phyloP scores from a whole-genome alignment of 2,329 filamentous ascomycete genomes.

The Zymoseptoria crescenta region DNA sequence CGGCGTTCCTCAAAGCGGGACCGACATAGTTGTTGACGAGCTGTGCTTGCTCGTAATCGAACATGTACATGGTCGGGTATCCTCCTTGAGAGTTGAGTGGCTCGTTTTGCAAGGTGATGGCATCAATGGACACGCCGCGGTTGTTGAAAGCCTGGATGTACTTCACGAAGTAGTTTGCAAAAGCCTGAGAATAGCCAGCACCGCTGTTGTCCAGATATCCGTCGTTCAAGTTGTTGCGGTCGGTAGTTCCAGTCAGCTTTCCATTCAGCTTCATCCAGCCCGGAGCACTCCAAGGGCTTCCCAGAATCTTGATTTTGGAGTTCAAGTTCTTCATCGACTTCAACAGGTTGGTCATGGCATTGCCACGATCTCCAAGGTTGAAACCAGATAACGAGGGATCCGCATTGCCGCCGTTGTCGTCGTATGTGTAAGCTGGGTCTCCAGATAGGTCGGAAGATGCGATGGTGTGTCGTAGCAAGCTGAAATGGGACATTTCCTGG shows the following conservation, averaged over 20 bases:
- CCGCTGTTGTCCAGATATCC: slow-evolving; percentile 9
- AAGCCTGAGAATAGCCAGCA: slow-evolving; percentile 10
- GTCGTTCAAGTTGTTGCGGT: slow-evolving; percentile 15
- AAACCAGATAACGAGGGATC: slow-evolving; percentile 12
- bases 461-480: slow-evolving; percentile 16
- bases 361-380: slow-evolving; percentile 11
- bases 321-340: slow-evolving; percentile 11
- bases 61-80: slow-evolving; percentile 16
- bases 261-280: slow-evolving; percentile 17
- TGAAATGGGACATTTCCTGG: slow-evolving; percentile 12
- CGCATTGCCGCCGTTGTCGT: slow-evolving; percentile 10
- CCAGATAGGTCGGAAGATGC: slow-evolving; percentile 12
- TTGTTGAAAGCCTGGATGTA: slow-evolving; percentile 15
- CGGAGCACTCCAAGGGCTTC: slow-evolving; percentile 16
- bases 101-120: slow-evolving; percentile 18
- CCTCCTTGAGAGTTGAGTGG: slow-evolving; percentile 3
- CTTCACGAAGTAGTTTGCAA: slow-evolving; percentile 17
- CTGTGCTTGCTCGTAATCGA: slow-evolving; percentile 10
- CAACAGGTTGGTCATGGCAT: slow-evolving; percentile 13
- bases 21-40: slow-evolving; percentile 14
- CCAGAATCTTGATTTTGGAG: slow-evolving; percentile 10
- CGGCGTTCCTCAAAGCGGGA: slow-evolving; percentile 11
- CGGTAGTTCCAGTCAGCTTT: slow-evolving; percentile 3
- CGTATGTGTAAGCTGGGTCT: slow-evolving; percentile 16
- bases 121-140: slow-evolving; percentile 10